A percentile compares a stretch with the other conserved stretches of the same genome.
phyloP scores from a whole-genome alignment of 768 basidiomycete genomes.

The Calocybe gangraenosa region DNA sequence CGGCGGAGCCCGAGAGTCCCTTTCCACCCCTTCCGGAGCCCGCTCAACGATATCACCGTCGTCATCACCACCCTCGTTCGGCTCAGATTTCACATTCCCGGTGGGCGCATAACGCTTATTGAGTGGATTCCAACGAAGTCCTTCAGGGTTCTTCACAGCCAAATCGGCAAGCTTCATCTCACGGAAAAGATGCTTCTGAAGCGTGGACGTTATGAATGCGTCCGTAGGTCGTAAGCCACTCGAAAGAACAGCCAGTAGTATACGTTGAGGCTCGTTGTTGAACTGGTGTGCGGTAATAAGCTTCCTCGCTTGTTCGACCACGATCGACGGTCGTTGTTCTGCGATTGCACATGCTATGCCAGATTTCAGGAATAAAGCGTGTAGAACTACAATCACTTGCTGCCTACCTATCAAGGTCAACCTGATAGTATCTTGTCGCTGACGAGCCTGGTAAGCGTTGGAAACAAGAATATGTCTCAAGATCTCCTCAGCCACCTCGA shows the following conservation, averaged over 20 bases:
- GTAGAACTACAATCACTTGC: neutral
- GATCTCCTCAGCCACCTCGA: conserved; percentile 67
- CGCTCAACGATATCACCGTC: conserved; percentile 27
- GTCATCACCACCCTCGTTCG: conserved; percentile 33
- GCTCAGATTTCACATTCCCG: conserved; percentile 32
- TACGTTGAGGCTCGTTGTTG: conserved; percentile 80
- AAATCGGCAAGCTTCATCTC: conserved; percentile 71
- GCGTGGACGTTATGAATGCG: conserved; percentile 68
- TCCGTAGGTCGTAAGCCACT: conserved; percentile 70
- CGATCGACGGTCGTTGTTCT: conserved; percentile 47
- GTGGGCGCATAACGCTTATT: conserved; percentile 55
- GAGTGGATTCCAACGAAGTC: conserved; percentile 56
- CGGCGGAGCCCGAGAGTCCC: conserved; percentile 20
- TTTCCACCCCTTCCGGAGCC: conserved; percentile 14
- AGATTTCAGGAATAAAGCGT: conserved; percentile 3
- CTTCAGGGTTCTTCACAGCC: conserved; percentile 58
- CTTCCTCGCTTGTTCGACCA: conserved; percentile 75
- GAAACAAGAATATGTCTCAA: conserved; percentile 73
- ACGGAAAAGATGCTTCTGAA: conserved; percentile 82
- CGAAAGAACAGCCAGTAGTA: conserved; percentile 70
- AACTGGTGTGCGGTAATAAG: conserved; percentile 76
- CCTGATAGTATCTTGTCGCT: conserved; percentile 66
- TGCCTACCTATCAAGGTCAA: conserved; percentile 71
- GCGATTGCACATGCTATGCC: conserved; percentile 68
- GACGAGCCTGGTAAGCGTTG: conserved; percentile 62